A percentile compares a stretch with the other conserved stretches of the same genome.
Conservation (phyloP, 225 moss, liverwort and hornwort genomes). For the Bryum argenteum region DNA sequence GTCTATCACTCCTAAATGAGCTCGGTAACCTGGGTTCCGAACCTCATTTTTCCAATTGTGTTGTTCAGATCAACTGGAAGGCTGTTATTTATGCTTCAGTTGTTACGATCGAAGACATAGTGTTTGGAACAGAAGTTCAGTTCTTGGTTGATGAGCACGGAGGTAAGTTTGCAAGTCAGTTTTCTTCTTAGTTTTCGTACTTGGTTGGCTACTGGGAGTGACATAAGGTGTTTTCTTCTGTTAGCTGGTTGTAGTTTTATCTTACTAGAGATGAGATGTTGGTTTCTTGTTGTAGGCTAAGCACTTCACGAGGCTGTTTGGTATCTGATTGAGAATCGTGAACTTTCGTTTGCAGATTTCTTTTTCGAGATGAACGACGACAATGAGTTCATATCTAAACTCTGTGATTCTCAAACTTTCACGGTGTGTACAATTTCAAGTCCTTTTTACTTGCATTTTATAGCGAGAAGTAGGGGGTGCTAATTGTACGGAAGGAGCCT, state of each 20-base stretch:
- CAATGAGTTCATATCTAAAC: slow-evolving; percentile 78
- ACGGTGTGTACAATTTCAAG: slow-evolving; percentile 55
- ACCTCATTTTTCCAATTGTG: slow-evolving; percentile 3
- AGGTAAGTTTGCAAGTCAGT: slow-evolving; percentile 49
- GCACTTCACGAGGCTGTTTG: neutral
- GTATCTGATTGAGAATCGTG: neutral
- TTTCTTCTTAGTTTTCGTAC: neutral
- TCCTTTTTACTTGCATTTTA: slow-evolving; percentile 1
- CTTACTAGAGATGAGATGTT: slow-evolving; percentile 13
- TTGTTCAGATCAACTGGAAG: slow-evolving; percentile 86
- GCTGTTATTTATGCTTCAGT: slow-evolving; percentile 83
- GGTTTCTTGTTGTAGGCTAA: neutral
- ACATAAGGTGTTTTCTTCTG: slow-evolving; percentile 12
- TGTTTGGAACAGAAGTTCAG: slow-evolving; percentile 95
- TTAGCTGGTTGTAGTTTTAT: slow-evolving; percentile 10
- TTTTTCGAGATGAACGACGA: slow-evolving; percentile 98
- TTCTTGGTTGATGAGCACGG: slow-evolving; percentile 95
- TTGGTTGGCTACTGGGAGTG: neutral
- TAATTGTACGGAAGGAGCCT: slow-evolving; percentile 1
- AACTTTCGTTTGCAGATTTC: slow-evolving; percentile 59
- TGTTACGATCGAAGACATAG: slow-evolving; percentile 71
- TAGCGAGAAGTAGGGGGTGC: neutral
- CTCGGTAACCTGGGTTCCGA: slow-evolving; percentile 1
- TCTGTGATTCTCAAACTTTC: slow-evolving; percentile 74
- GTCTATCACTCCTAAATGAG: neutral